Base-by-base conservation (phyloP, 2,329 filamentous ascomycete genomes). In the Phyllosticta ampelicida region DNA sequence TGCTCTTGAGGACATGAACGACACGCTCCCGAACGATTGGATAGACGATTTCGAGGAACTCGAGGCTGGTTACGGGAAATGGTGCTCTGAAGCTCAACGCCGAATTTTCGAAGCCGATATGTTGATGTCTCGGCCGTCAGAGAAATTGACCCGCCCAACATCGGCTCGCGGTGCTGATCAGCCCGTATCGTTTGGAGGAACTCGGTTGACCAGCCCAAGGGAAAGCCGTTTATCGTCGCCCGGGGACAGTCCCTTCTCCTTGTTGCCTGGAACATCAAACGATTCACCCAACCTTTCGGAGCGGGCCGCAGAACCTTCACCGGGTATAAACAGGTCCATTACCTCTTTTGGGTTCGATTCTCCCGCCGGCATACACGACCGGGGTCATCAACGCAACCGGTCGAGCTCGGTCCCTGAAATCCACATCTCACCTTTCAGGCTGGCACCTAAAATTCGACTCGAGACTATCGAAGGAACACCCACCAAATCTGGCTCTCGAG, bases 21-120 rank as follows among this genome's bases (percentile, higher is more conserved):
- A 99, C 66, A 89, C 87, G 0, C 75, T 99, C 9, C 94, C 94
- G 0, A 87, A 95, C 48, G 70, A 76, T 26, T 99, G 92, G 94
- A 83, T 97, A 58, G 89, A 95, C 65, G 81, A 85, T 4, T 86
- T 97, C 74, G 94, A 97, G 70, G 73, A 75, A 0, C 77, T 95
- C 4, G 94, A 99, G 70, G 77, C 80, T 10, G 81, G 85, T 28
- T 96, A 92, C 71, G 82, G 84, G 8, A 80, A 85, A 21, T 99
- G 94, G 94, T 83, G 85, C 50, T 85, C 86, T 53, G 80, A 86
- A 53, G 90, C 88, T 29, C 89, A 95, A 67, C 80, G 80, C 60
- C 85, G 81, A 65, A 80, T 91, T n/a, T 77, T 86, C 54, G 83
- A 89, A 63, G 80, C 83, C 20, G 83, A 91, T 30, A 58, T 61